phyloP scores from a whole-genome alignment of 2,329 filamentous ascomycete species.

The Sporothrix brasiliensis region DNA sequence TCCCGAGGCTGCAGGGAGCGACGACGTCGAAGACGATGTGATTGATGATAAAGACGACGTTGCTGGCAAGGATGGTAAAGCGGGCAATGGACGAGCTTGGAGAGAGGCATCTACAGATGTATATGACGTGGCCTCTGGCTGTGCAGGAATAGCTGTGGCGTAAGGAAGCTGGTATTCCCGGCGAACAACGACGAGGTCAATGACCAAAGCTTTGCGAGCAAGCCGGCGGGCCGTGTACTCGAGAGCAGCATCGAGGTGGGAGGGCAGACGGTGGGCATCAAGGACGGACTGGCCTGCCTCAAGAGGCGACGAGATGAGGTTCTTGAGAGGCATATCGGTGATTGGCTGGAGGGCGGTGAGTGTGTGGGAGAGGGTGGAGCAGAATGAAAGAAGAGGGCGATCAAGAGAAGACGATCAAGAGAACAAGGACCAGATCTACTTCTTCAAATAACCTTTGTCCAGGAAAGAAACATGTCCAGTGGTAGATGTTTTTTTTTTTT shows the following conservation, averaged over 20 bases:
- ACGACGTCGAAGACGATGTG: background rate
- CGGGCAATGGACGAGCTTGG: conserved; percentile 17
- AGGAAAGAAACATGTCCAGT: no score
- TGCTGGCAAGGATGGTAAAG: conserved; percentile 24
- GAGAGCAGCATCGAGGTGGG: conserved; percentile 57
- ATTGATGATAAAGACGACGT: conserved; percentile 7
- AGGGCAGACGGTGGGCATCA: conserved; percentile 60
- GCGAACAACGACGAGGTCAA: conserved; percentile 61
- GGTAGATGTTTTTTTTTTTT: background rate
- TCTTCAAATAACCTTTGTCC: background rate
- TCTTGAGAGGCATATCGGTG: conserved; percentile 52
- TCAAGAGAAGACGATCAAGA: background rate
- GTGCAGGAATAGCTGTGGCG: conserved; percentile 39
- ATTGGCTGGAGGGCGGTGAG: conserved; percentile 36
- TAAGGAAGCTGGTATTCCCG: conserved; percentile 59
- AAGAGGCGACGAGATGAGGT: conserved; percentile 63
- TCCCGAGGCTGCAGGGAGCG: conserved; percentile 17
- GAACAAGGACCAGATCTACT: background rate
- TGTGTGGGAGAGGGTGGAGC: background rate
- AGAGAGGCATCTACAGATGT: background rate
- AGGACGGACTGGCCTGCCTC: conserved; percentile 65
- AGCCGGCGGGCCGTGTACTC: conserved; percentile 62
- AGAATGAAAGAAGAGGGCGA: background rate
- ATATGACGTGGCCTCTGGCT: background rate
- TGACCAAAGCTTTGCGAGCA: conserved; percentile 57